Evolutionary conservation across 805 yeast species (phyloP), one percentile per base, ranked within the genome.

Genomic region (Candida silvicultrix): DNA sequence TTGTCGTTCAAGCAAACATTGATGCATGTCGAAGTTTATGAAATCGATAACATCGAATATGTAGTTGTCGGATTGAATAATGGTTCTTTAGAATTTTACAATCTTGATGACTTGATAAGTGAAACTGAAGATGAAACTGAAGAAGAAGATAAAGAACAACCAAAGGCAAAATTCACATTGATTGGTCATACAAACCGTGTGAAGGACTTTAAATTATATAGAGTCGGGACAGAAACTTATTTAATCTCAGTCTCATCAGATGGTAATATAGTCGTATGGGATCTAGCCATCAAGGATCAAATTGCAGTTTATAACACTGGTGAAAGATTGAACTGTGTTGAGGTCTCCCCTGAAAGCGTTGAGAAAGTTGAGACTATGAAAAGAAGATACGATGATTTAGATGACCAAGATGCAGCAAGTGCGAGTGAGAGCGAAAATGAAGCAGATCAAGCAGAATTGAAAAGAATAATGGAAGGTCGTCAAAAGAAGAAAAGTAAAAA

Each of bases 251-350:
- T 89, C 12, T 87, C 97, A 0, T 87, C 97, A 0, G 98, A 92
- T 64, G 98, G 98, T 22, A 85, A 79, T 57, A 83, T 92, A 44
- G 95, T 94, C 8, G 85, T 92, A 3, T 92, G 97, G 97, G 85
- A 90, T 60, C 67, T 83, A 60, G 61, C 67, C 1, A 57, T 69
- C 2, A 74, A 75, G 56, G 95, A 87, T 57, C 96, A 89, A 63
- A 76, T 89, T 21, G 97, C 97, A 0, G 94, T 89, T 3, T 92
- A 89, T 62, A 88, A 83, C 52, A 77, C 92, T 19, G 95, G 95
- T 12, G 98, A 94, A 66, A 75, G 99, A 58, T 74, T 94, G 51
- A 92, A 88, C 63, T 92, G 97, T 67, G 81, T 89, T 20, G 76
- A 83, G 14, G 75, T 85, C 2, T 79, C 86, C 43, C 80, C 84